Evolutionary conservation across 2,329 filamentous ascomycete species (phyloP).

Genomic region (Acrodontium crateriforme): DNA sequence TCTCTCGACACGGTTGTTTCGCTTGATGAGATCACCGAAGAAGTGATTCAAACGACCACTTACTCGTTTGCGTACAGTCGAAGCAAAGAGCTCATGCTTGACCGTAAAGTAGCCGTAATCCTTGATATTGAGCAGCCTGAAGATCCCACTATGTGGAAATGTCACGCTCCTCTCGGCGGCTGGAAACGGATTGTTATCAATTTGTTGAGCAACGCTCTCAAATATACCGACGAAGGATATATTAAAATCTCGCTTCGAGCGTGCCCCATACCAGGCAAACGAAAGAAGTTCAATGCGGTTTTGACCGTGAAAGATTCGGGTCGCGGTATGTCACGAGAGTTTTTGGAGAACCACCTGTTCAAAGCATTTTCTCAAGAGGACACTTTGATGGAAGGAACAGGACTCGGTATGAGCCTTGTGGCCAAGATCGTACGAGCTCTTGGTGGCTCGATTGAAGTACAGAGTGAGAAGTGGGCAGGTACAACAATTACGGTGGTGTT

Average conservation of each 20-base stretch:
- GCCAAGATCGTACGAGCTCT: conserved; percentile 44
- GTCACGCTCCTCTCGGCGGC: conserved; percentile 30
- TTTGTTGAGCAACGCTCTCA: conserved; percentile 35
- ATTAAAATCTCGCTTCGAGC: conserved; percentile 23
- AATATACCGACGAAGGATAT: conserved; percentile 31
- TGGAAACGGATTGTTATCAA: conserved; percentile 31
- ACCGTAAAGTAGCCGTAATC: conserved; percentile 31
- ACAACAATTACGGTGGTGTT: conserved; percentile 10
- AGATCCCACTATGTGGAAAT: conserved; percentile 30
- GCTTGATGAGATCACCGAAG: conserved; percentile 35
- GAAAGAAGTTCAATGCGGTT: conserved; percentile 11
- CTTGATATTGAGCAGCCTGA: conserved; percentile 27
- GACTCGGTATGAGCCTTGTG: conserved; percentile 54
- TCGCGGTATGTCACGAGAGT: conserved; percentile 50
- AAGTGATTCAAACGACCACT: conserved; percentile 41
- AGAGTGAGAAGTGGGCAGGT: conserved; percentile 13
- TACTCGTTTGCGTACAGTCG: conserved; percentile 16
- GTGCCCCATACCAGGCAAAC: conserved; percentile 8
- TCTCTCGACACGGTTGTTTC: conserved; percentile 21
- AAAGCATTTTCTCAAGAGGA: conserved; percentile 54
- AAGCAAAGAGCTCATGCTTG: conserved; percentile 9
- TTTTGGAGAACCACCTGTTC: conserved; percentile 46
- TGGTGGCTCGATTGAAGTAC: conserved; percentile 39
- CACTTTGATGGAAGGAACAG: conserved; percentile 44
- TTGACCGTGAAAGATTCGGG: conserved; percentile 47